Evolutionary conservation across 495 filamentous ascomycete genomes (phyloP), one percentile per base, ranked within the genome.

Genomic region (Amphirosellinia nigrospora): DNA sequence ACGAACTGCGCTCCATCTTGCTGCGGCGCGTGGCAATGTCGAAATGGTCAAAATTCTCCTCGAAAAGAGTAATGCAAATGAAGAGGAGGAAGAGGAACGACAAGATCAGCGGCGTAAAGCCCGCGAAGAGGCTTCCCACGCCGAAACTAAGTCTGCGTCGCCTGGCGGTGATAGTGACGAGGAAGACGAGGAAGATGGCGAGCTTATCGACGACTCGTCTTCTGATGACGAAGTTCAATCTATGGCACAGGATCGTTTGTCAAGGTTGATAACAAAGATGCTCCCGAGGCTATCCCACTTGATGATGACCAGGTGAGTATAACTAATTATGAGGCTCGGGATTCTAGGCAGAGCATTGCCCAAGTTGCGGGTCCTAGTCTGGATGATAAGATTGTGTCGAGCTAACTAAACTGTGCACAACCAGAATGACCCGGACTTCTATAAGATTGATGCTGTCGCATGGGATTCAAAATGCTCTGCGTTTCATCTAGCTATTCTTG

Each of bases 391-490:
- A 43, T n/a, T 0, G 28, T 9, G 26, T 19, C 21, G 23, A 50
- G n/a, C 66, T 68, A 15, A 68, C 66, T 3, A n/a, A 23, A 34
- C 0, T 34, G 19, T 58, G 9, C 39, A 30, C 11, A 50, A 60
- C 23, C 43, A 69, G 66, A 62, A 86, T 11, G 89, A 91, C 32
- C 92, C 92, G 4, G 92, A 96, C 77, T 84, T 94, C 66, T 94
- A 91, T 77, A 90, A 94, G 64, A 84, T 94, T 65, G 89, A 95
- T 72, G 85, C 89, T 7, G 72, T 89, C 11, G 85, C 92, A 9
- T 96, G 93, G 93, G 93, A 96, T 69, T 89, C 78, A 19, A 85
- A 86, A 21, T 85, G 86, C 62, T 90, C 91, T 1, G 86, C 93
- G 0, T 80, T 95, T 16, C 93, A 96, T 74, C 83, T 93, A 30